Evolutionary conservation across 2,329 filamentous ascomycete species (phyloP).

Genomic region (Monosporascus sp.): DNA sequence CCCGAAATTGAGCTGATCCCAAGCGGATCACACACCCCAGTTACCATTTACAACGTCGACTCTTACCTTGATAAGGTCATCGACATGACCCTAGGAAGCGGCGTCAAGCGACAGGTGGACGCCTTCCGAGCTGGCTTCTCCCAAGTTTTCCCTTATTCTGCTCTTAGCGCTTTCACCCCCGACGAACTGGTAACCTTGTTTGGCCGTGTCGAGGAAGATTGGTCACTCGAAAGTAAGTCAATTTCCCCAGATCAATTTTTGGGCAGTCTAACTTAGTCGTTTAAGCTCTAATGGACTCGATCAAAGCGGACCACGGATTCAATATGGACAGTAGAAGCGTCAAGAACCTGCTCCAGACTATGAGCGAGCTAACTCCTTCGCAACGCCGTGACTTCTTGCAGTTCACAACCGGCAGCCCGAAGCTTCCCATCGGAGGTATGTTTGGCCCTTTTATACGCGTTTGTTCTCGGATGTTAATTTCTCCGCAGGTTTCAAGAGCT

Average conservation of each 20-base stretch:
- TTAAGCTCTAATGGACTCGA: conserved; percentile 87
- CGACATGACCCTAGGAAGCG: conserved; percentile 83
- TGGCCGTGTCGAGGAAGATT: conserved; percentile 88
- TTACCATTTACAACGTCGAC: conserved; percentile 90
- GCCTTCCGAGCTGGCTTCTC: conserved; percentile 90
- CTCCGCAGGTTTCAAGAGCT: conserved; percentile 78
- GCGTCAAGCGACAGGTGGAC: conserved; percentile 83
- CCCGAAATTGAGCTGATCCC: conserved; percentile 76
- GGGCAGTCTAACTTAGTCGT: conserved; percentile 17
- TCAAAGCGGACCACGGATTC: conserved; percentile 97
- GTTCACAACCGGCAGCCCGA: conserved; percentile 96
- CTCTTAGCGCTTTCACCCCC: conserved; percentile 88
- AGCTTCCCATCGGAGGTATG: conserved; percentile 94
- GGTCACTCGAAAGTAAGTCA: conserved; percentile 88
- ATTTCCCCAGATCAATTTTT: background rate
- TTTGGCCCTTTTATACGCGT: conserved; percentile 14
- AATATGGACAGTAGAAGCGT: conserved; percentile 98
- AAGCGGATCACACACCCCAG: conserved; percentile 65
- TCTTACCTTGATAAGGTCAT: conserved; percentile 83
- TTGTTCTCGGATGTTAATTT: conserved; percentile 25
- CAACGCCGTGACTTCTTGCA: conserved; percentile 92
- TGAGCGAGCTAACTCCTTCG: conserved; percentile 74
- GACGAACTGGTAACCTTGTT: conserved; percentile 94
- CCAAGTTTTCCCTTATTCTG: conserved; percentile 91
- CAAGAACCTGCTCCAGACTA: conserved; percentile 84